A percentile compares a stretch with the other conserved stretches of the same genome.
Conservation (phyloP, 2,329 filamentous ascomycete species). For the Myriosclerotinia duriaeana region DNA sequence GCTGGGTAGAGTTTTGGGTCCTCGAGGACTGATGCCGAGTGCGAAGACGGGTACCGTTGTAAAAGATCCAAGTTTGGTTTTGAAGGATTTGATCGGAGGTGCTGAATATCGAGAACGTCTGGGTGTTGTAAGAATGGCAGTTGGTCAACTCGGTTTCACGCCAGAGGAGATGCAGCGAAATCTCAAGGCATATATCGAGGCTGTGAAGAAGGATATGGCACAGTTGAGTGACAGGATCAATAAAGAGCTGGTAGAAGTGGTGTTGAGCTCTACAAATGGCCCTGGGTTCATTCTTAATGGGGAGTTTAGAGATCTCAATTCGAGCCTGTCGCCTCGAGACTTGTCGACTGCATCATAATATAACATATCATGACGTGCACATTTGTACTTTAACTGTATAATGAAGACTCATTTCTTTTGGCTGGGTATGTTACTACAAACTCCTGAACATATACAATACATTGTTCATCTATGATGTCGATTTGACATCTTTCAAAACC, state of each 20-base stretch:
- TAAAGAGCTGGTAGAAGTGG: slow-evolving; percentile 73
- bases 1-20: slow-evolving; percentile 79
- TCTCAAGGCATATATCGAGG: slow-evolving; percentile 71
- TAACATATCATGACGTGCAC: slow-evolving; percentile 24
- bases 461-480: slow-evolving; percentile 23
- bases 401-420: slow-evolving; percentile 38
- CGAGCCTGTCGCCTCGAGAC: slow-evolving; percentile 53
- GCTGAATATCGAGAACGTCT: slow-evolving; percentile 83
- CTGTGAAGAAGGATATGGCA: slow-evolving; percentile 75
- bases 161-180: slow-evolving; percentile 85
- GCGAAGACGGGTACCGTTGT: slow-evolving; percentile 86
- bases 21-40: slow-evolving; percentile 89
- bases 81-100: slow-evolving; percentile 79
- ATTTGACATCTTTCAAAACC: slow-evolving; percentile 42
- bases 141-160: slow-evolving; percentile 86
- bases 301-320: slow-evolving; percentile 64
- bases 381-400: slow-evolving; percentile 44
- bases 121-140: slow-evolving; percentile 83
- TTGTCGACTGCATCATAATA: slow-evolving; percentile 49
- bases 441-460: slow-evolving; percentile 48
- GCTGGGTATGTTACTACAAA: slow-evolving; percentile 39
- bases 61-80: slow-evolving; percentile 69
- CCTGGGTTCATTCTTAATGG: slow-evolving; percentile 87
- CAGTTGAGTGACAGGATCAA: slow-evolving; percentile 60
- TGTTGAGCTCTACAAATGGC: slow-evolving; percentile 82